Conservation (phyloP, 306 rosid genomes). For the Malus asiatica region DNA sequence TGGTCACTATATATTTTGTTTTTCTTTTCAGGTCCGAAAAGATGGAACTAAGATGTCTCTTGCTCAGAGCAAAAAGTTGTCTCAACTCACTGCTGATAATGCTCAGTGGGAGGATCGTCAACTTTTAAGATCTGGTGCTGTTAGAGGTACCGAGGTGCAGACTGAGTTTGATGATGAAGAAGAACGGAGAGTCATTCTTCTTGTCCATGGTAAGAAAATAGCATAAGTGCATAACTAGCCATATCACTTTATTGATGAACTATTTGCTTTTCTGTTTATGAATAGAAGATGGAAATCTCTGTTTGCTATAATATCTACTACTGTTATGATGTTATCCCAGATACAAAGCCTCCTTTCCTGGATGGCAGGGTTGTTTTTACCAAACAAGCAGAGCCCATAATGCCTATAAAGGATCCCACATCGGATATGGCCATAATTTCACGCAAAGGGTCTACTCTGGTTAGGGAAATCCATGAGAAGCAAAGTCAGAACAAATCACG, state of each 20-base stretch:
- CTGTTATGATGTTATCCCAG: constrained; percentile 32
- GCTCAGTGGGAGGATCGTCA: constrained; percentile 99
- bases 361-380: constrained; percentile 97
- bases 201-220: constrained; percentile 73
- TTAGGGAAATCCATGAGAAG: constrained; percentile 87
- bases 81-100: constrained; percentile 93
- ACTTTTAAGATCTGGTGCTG: constrained; percentile 94
- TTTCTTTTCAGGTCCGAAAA: constrained; percentile 52
- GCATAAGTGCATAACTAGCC: neutral
- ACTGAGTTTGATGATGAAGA: constrained; percentile 98
- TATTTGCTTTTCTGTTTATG: constrained; percentile 5
- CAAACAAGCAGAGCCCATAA: constrained; percentile 96
- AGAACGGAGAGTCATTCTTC: constrained; percentile 91
- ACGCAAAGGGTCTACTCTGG: constrained; percentile 86
- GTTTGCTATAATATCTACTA: constrained; percentile 5
- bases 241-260: constrained; percentile 9
- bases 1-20: constrained; percentile 8
- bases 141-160: constrained; percentile 96
- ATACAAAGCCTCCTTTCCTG: constrained; percentile 95
- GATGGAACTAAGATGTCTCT: constrained; percentile 98
- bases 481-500: constrained; percentile 90
- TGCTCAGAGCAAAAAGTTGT: constrained; percentile 86
- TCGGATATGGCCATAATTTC: constrained; percentile 99
- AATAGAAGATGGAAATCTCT: neutral
- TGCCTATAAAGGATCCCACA: constrained; percentile 97